These are phyloP conservation scores for Rhexocercosporidium sp. DNA, from an alignment of 2,329 filamentous ascomycete species.

Conservation along the genomic window DNA sequence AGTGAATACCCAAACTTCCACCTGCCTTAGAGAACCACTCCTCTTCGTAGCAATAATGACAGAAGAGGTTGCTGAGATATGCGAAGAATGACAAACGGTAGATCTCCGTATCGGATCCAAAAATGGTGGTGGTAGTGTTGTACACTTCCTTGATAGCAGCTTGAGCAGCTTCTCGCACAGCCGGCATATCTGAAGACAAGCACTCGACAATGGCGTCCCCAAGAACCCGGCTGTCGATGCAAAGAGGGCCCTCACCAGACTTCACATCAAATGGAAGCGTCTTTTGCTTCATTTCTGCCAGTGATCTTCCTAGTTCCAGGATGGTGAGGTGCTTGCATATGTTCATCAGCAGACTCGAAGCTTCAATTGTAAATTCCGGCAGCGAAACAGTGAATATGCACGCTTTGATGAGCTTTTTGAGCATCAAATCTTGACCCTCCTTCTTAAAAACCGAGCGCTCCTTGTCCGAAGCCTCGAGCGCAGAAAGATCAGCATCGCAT, in stretches of 20 bases:
- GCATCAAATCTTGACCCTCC: conserved; percentile 76
- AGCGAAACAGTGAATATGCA: conserved; percentile 85
- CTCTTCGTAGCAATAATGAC: conserved; percentile 94
- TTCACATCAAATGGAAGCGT: conserved; percentile 82
- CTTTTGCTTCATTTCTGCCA: conserved; percentile 79
- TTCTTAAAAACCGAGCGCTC: conserved; percentile 88
- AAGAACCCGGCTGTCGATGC: conserved; percentile 84
- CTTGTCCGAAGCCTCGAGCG: conserved; percentile 77
- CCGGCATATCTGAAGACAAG: conserved; percentile 80
- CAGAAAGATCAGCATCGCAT: conserved; percentile 70
- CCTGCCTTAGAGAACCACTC: conserved; percentile 99
- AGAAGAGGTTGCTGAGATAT: conserved; percentile 82
- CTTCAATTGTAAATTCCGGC: conserved; percentile 78
- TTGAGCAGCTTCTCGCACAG: conserved; percentile 83
- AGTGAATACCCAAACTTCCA: conserved; percentile 86
- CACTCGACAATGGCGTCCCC: conserved; percentile 91
- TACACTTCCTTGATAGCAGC: conserved; percentile 79
- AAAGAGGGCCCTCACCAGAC: conserved; percentile 84
- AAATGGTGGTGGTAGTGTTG: conserved; percentile 76
- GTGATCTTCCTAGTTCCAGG: conserved; percentile 84
- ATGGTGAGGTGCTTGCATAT: conserved; percentile 90
- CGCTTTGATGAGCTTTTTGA: conserved; percentile 89
- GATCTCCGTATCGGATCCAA: conserved; percentile 74
- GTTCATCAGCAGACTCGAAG: conserved; percentile 76
- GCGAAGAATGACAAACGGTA: conserved; percentile 83